Conservation (phyloP, 2,329 filamentous ascomycete genomes). For the Arthrobotrys megalospora region DNA sequence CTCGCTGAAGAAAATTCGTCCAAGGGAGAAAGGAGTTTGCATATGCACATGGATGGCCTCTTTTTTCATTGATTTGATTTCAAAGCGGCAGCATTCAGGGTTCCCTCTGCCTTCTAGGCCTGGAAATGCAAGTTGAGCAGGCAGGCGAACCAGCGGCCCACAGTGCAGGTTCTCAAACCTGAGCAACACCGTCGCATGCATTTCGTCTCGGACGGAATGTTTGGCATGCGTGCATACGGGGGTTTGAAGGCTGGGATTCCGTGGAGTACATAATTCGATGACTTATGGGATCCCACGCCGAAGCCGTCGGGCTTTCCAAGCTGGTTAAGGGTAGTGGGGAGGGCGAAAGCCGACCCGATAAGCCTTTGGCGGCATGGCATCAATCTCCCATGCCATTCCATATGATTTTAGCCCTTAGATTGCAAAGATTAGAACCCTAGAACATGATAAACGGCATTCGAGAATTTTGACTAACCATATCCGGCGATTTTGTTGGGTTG, state of each 20-base stretch:
- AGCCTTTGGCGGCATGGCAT: conserved; percentile 39
- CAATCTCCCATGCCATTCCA: conserved; percentile 15
- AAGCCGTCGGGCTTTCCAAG: conserved; percentile 53
- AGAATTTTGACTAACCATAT: conserved; percentile 50
- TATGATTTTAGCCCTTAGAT: conserved; percentile 29
- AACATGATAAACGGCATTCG: conserved; percentile 8
- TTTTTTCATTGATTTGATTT: conserved; percentile 42
- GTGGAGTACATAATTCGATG: conserved; percentile 59
- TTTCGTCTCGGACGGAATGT: conserved; percentile 59
- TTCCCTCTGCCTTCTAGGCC: conserved; percentile 38
- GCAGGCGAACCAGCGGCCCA: conserved; percentile 53
- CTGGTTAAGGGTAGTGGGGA: conserved; percentile 26
- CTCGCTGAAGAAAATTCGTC: conserved; percentile 29
- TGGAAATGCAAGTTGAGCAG: conserved; percentile 48
- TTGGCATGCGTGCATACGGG: conserved; percentile 42
- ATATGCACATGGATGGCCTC: conserved; percentile 50
- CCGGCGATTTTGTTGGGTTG: conserved; percentile 41
- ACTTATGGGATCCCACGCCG: conserved; percentile 60
- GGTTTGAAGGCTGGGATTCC: conserved; percentile 48
- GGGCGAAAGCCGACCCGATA: conserved; percentile 53
- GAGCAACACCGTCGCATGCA: conserved; percentile 46
- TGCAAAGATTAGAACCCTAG: conserved; percentile 32
- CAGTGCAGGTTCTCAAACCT: conserved; percentile 59
- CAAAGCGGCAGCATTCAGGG: conserved; percentile 51
- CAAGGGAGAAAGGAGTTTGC: conserved; percentile 46